Evolutionary conservation across 2,329 filamentous ascomycete genomes (phyloP).

Genomic region (Fusarium palustre): DNA sequence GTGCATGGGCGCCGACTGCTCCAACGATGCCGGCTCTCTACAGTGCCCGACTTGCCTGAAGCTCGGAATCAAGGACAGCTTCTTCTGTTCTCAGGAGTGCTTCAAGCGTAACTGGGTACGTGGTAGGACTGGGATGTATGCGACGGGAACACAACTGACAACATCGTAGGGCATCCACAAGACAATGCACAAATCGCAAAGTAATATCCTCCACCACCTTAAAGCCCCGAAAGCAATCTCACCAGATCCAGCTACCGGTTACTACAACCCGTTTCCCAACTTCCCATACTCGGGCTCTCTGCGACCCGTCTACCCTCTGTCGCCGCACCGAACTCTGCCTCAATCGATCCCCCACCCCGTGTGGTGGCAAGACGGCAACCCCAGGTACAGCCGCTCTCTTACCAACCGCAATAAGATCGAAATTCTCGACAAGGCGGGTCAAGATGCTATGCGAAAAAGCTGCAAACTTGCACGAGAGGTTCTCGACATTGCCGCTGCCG

Average conservation of each 20-base stretch:
- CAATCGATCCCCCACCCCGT: slow-evolving; percentile 86
- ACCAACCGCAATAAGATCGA: slow-evolving; percentile 83
- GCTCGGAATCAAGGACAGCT: slow-evolving; percentile 86
- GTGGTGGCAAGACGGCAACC: slow-evolving; percentile 86
- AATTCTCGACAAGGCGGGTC: slow-evolving; percentile 81
- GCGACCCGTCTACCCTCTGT: slow-evolving; percentile 89
- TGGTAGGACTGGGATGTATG: slow-evolving; percentile 12
- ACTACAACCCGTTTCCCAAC: slow-evolving; percentile 91
- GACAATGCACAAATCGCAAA: slow-evolving; percentile 74
- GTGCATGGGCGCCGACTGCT: slow-evolving; percentile 86
- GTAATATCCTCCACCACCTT: slow-evolving; percentile 78
- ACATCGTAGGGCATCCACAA: slow-evolving; percentile 80
- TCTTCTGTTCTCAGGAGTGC: slow-evolving; percentile 98
- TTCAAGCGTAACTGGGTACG: slow-evolving; percentile 99
- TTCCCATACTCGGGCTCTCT: slow-evolving; percentile 85
- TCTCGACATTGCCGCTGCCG: slow-evolving; percentile 88
- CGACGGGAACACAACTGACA: slow-evolving; percentile 36
- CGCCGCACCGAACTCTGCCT: slow-evolving; percentile 77
- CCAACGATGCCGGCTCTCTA: slow-evolving; percentile 84
- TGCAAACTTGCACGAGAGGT: slow-evolving; percentile 90
- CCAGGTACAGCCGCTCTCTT: slow-evolving; percentile 69
- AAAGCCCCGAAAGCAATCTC: slow-evolving; percentile 84
- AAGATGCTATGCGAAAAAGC: slow-evolving; percentile 92
- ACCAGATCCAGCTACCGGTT: slow-evolving; percentile 90
- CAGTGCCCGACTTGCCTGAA: slow-evolving; percentile 98